Evolutionary conservation across 768 basidiomycete genomes (phyloP), one percentile per base, ranked within the genome.

Genomic region (Cystoderma amianthinum): DNA sequence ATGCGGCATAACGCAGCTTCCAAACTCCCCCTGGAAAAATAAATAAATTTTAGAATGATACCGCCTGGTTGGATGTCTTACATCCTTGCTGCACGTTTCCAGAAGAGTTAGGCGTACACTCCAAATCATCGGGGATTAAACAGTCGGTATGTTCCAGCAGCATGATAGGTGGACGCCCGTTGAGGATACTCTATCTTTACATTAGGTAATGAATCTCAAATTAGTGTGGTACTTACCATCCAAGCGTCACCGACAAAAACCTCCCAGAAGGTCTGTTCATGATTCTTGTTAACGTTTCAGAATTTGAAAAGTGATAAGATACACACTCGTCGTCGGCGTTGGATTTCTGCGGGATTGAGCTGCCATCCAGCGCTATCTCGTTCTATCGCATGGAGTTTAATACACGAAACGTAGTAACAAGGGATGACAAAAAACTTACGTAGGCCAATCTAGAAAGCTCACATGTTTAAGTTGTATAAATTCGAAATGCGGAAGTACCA

Each of bases 181-280:
- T 68, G 12, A 70, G 62, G 41, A 77, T 56, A 40, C 69, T 65
- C 71, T 76, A 39, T n/a, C 11, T 35, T 19, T 41, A 34, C 35
- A 44, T 40, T 7, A 38, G 36, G 18, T 3, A 19, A 42, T 33
- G 28, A 39, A 41, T 19, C 34, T 21, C 16, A 32, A 24, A 12
- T 38, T 38, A 10, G 36, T 16, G 15, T 4, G 33, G 10, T 13
- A 60, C 65, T 42, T 44, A 70, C 74, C 40, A 64, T 62, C 70
- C 74, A 77, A 5, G 64, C 57, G 49, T 77, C 73, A 59, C 66
- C 72, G 13, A 64, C 60, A 48, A 64, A 72, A 6, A 76, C 53
- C 42, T 77, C 75, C 76, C 76, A 78, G 51, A 76, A 78, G 28
- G 76, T 49, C 63, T 64, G 42, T 20, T 34, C 28, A n/a, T n/a